These are phyloP conservation scores for Alternaria rosae DNA, from an alignment of 2,329 filamentous ascomycete genomes.

Conservation along the genomic window DNA sequence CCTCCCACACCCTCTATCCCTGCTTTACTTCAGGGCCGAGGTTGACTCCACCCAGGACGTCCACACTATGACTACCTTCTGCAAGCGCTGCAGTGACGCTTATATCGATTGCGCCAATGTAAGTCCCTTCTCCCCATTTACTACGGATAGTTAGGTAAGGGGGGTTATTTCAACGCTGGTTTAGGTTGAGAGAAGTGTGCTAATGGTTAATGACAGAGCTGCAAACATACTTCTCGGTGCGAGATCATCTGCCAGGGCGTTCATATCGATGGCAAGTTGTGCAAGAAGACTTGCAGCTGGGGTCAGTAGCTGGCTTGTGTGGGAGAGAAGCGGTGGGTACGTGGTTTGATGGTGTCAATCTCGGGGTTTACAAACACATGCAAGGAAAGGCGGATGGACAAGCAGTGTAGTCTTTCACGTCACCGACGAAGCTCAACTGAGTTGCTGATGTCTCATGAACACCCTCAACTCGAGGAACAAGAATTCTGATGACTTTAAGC, in stretches of 20 bases:
- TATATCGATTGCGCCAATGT: neutral
- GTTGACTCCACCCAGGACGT: neutral
- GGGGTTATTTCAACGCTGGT: too few species aligned
- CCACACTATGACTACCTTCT: neutral
- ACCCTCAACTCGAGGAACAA: neutral
- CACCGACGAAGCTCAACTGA: neutral
- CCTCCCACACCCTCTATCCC: neutral
- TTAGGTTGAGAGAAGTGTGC: too few species aligned
- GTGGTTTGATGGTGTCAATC: neutral
- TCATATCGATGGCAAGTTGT: neutral
- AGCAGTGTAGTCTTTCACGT: neutral
- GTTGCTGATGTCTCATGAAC: neutral
- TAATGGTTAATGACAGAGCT: neutral
- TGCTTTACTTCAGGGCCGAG: neutral
- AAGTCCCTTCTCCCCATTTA: too few species aligned
- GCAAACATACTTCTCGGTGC: neutral
- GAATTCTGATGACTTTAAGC: neutral
- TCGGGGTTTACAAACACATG: neutral
- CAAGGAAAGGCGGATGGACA: neutral
- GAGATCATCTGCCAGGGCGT: neutral
- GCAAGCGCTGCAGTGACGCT: neutral
- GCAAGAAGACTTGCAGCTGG: neutral
- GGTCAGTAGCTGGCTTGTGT: neutral
- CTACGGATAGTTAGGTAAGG: too few species aligned
- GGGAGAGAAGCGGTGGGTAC: neutral